Conservation (phyloP, 2,329 filamentous ascomycete genomes). For the Lizonia empirigonia region DNA sequence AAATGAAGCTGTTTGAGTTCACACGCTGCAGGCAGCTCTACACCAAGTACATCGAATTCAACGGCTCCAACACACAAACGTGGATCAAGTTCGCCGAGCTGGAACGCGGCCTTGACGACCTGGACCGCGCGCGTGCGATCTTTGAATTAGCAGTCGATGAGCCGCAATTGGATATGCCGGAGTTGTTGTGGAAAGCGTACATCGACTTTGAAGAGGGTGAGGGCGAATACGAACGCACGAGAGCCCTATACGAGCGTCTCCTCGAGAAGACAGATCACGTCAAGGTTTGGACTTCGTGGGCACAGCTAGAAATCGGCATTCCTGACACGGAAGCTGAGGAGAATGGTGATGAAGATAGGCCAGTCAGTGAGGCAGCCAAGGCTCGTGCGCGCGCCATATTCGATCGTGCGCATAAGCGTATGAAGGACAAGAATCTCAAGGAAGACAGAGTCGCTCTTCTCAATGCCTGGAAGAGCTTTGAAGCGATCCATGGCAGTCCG, state of each 20-base stretch:
- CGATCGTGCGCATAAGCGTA: conserved; percentile 79
- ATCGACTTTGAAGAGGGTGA: conserved; percentile 99
- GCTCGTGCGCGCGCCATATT: conserved; percentile 81
- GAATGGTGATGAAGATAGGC: conserved; percentile 54
- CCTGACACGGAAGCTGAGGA: conserved; percentile 68
- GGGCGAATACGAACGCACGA: conserved; percentile 83
- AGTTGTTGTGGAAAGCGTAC: conserved; percentile 96
- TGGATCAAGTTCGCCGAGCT: conserved; percentile 98
- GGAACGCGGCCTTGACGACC: conserved; percentile 87
- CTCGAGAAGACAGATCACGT: conserved; percentile 96
- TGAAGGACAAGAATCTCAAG: conserved; percentile 89
- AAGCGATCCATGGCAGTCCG: conserved; percentile 77
- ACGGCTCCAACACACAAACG: conserved; percentile 84
- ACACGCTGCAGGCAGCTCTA: conserved; percentile 87
- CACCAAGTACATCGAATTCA: conserved; percentile 93
- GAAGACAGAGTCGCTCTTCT: conserved; percentile 91
- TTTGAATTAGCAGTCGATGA: conserved; percentile 90
- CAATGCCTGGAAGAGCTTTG: conserved; percentile 91
- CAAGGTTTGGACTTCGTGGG: conserved; percentile 99
- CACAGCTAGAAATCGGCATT: conserved; percentile 96
- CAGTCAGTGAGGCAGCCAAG: conserved; percentile 83
- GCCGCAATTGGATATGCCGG: conserved; percentile 89
- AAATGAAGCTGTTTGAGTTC: conserved; percentile 94
- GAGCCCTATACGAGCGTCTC: conserved; percentile 85
- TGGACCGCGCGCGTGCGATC: conserved; percentile 85